Evolutionary conservation across 345 rosid species (phyloP).

Genomic region (Sisymbrium irio): DNA sequence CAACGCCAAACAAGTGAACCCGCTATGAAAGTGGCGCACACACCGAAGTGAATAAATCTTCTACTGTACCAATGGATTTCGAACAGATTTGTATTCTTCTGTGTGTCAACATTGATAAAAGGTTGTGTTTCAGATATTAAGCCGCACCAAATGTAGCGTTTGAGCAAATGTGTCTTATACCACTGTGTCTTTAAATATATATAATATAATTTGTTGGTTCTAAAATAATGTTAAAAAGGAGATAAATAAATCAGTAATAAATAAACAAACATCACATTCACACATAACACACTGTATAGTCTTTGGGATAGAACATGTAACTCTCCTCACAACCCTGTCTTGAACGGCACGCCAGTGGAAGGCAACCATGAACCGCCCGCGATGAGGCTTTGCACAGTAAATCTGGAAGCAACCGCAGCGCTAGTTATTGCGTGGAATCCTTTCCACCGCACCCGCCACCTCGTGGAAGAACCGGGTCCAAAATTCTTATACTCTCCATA

Average conservation of each 20-base stretch:
- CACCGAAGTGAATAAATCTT: too few species aligned
- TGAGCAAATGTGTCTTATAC: neutral
- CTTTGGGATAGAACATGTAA: neutral
- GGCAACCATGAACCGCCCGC: constrained; percentile 82
- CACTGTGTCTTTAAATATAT: neutral
- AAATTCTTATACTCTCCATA: constrained; percentile 73
- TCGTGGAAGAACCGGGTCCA: constrained; percentile 64
- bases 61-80: neutral
- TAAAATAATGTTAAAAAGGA: neutral
- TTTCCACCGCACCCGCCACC: constrained; percentile 64
- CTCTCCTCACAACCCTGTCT: constrained; percentile 51
- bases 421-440: constrained; percentile 67
- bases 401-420: constrained; percentile 55
- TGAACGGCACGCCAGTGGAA: constrained; percentile 62
- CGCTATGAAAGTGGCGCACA: neutral
- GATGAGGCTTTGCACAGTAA: constrained; percentile 64
- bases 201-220: neutral
- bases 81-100: neutral
- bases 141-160: neutral
- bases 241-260: constrained; percentile 25
- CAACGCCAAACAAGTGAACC: too few species aligned
- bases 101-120: neutral
- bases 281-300: constrained; percentile 9
- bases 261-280: constrained; percentile 17
- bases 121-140: neutral